Percentiles rank a stretch among this genome's conserved stretches.
Conservation (phyloP, 2,329 filamentous ascomycete species). For the Trichoderma sp. region DNA sequence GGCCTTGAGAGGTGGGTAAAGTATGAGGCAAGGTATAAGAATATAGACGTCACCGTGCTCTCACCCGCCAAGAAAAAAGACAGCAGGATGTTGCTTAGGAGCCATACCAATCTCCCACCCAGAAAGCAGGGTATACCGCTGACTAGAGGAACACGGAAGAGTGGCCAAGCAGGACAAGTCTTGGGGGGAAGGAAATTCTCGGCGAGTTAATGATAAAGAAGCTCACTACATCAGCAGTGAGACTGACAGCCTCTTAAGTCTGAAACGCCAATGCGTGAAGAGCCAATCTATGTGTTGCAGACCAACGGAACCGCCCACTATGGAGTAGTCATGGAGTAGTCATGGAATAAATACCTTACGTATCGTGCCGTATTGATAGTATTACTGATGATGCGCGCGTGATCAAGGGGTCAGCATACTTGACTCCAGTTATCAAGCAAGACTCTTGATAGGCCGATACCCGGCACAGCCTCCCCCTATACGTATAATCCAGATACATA, state of each 20-base stretch:
- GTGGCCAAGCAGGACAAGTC: not conserved
- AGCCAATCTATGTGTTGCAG: not conserved
- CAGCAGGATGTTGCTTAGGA: not conserved
- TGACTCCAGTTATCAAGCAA: not conserved
- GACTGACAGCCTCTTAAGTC: not conserved
- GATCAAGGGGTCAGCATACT: not conserved
- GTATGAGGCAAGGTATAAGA: slow-evolving; percentile 50
- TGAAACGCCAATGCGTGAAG: not conserved
- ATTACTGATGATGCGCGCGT: not conserved
- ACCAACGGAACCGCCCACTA: not conserved
- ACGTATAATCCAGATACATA: not conserved
- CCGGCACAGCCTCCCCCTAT: not conserved
- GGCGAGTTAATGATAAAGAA: not conserved
- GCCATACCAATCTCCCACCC: not conserved
- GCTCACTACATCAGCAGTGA: not conserved
- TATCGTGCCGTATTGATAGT: not conserved
- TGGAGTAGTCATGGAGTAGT: not conserved
- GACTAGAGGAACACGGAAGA: not conserved
- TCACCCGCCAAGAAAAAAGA: slow-evolving; percentile 21
- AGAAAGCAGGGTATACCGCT: not conserved
- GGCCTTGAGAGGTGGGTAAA: slow-evolving; percentile 47
- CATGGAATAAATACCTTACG: not conserved
- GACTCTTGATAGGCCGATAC: not conserved
- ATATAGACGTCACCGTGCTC: slow-evolving; percentile 44
- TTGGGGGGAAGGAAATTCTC: not conserved